These are phyloP conservation scores for Picea mariana DNA, from an alignment of 83 land plant species.

Conservation along the genomic window DNA sequence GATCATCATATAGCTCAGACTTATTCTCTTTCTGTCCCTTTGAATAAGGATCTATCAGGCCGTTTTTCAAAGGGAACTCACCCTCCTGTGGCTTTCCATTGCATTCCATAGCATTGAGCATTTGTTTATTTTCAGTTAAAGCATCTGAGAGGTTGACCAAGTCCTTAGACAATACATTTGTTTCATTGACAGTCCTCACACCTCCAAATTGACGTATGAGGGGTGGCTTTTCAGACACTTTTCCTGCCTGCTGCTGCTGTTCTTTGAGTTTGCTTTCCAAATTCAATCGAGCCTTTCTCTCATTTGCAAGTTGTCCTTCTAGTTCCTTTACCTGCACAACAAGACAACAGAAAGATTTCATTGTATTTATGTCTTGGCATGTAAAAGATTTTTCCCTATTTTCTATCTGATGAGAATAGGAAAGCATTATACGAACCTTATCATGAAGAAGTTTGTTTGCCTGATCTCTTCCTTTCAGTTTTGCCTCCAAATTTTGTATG, in stretches of 20 bases:
- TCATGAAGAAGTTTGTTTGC: slow-evolving; percentile 67
- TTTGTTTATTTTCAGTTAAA: slow-evolving; percentile 30
- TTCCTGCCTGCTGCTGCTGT: slow-evolving; percentile 42
- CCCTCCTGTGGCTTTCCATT: slow-evolving; percentile 5
- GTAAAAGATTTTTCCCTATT: background rate
- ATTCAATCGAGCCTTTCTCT: slow-evolving; percentile 76
- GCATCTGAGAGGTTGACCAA: slow-evolving; percentile 25
- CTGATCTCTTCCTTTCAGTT: slow-evolving; percentile 73
- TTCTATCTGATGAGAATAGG: background rate
- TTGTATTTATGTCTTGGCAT: background rate
- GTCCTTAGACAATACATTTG: slow-evolving; percentile 26
- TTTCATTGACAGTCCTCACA: slow-evolving; percentile 20
- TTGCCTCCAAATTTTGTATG: slow-evolving; percentile 55
- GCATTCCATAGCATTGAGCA: background rate
- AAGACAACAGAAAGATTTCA: background rate
- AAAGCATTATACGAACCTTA: slow-evolving; percentile 45
- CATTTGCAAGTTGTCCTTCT: slow-evolving; percentile 70
- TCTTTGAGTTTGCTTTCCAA: slow-evolving; percentile 73
- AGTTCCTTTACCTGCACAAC: slow-evolving; percentile 71
- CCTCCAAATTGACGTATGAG: slow-evolving; percentile 17
- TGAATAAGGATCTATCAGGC: background rate
- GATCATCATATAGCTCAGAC: slow-evolving; percentile 27
- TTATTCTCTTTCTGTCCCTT: slow-evolving; percentile 30
- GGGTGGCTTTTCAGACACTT: slow-evolving; percentile 21
- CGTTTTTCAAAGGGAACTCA: background rate